These are phyloP conservation scores for Thuja plicata DNA, from an alignment of 83 land plant genomes.

Conservation along the genomic window DNA sequence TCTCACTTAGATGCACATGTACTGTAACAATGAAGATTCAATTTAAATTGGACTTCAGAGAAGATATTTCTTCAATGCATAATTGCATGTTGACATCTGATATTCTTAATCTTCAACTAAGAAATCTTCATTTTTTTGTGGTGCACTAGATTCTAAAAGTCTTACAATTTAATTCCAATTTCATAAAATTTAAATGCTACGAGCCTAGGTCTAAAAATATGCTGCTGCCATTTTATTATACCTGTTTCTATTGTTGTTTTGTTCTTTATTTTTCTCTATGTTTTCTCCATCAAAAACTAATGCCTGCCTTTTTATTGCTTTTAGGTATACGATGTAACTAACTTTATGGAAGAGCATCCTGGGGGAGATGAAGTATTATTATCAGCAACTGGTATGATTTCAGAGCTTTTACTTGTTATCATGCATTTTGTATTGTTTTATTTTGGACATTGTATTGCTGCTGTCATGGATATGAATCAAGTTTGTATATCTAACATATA, in stretches of 20 bases:
- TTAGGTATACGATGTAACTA: constrained; percentile 58
- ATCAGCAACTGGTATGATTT: constrained; percentile 45
- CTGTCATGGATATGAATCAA: too few species aligned
- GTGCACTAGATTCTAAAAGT: neutral
- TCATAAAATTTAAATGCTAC: neutral
- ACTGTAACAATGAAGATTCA: too few species aligned
- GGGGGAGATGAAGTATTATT: constrained; percentile 62
- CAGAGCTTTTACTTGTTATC: neutral
- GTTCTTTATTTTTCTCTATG: neutral
- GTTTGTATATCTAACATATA: neutral
- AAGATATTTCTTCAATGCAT: neutral
- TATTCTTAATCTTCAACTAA: neutral
- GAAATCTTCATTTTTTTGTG: neutral
- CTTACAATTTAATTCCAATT: neutral
- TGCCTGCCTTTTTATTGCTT: neutral
- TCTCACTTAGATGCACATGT: neutral
- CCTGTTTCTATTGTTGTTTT: neutral
- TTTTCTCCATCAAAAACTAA: too few species aligned
- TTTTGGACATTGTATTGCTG: neutral
- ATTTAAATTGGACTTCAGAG: neutral
- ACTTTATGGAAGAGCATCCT: constrained; percentile 61
- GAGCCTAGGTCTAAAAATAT: neutral
- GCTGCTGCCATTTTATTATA: neutral
- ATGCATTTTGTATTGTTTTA: neutral
- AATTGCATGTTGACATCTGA: neutral